A percentile compares a stretch with the other conserved stretches of the same genome.
phyloP scores from a whole-genome alignment of 2,329 filamentous ascomycete genomes.

The Colletotrichum caudatum region DNA sequence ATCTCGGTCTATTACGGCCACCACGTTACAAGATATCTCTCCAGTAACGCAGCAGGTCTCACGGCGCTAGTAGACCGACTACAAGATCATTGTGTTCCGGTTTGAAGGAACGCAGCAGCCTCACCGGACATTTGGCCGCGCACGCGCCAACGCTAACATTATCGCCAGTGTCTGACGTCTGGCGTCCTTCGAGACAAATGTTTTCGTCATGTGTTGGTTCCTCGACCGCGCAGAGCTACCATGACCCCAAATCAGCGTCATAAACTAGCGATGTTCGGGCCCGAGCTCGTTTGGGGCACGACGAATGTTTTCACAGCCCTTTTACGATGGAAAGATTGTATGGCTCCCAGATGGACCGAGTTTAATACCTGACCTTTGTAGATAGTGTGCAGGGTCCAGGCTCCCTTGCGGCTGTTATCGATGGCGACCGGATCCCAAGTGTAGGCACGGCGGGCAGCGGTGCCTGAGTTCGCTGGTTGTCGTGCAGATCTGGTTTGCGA shows the following conservation, averaged over 20 bases:
- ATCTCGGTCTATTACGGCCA: background rate
- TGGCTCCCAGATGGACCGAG: background rate
- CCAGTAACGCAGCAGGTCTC: conserved; percentile 1
- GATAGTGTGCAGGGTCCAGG: too few species aligned
- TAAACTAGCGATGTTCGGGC: background rate
- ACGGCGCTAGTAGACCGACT: background rate
- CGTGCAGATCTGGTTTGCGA: background rate
- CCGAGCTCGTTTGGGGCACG: background rate
- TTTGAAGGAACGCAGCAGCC: background rate
- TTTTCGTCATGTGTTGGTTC: background rate
- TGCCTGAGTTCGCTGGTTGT: background rate
- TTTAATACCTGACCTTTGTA: background rate
- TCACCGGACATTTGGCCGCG: background rate
- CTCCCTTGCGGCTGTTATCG: background rate
- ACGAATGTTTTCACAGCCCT: background rate
- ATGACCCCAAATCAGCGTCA: background rate
- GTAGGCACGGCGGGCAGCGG: background rate
- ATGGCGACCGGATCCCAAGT: background rate
- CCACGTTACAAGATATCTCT: conserved; percentile 6
- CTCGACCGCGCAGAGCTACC: background rate
- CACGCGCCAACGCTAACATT: background rate
- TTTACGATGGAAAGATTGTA: too few species aligned
- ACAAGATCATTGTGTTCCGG: background rate
- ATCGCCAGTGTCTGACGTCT: background rate
- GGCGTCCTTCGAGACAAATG: background rate